Conservation (phyloP, 1,284 basidiomycete species). For the Puccinia coronata region DNA sequence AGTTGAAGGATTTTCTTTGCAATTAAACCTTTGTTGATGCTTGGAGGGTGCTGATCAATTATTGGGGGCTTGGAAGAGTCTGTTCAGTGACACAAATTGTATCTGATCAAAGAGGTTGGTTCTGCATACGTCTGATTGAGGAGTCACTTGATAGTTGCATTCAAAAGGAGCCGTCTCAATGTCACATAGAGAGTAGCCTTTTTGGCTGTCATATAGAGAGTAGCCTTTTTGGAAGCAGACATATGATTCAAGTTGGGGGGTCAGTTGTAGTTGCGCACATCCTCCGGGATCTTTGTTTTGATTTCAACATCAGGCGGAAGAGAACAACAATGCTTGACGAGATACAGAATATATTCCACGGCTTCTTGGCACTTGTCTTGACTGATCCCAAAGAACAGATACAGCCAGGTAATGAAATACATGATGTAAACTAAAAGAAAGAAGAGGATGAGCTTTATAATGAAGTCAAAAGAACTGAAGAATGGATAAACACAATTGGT, state of each 20-base stretch:
- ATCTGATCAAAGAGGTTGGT: neutral
- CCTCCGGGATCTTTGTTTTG: conserved; percentile 8
- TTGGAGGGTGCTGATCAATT: neutral
- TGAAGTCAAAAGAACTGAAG: no score
- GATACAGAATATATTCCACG: neutral
- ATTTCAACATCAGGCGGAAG: neutral
- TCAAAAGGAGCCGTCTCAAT: neutral
- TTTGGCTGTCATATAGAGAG: conserved; percentile 12
- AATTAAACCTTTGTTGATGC: neutral
- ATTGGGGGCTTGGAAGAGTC: neutral
- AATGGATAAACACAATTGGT: neutral
- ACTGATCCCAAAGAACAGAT: conserved; percentile 37
- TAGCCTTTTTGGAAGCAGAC: conserved; percentile 18
- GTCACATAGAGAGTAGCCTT: conserved; percentile 21
- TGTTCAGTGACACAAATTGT: neutral
- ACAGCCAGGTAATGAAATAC: conserved; percentile 19
- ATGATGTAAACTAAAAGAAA: conserved; percentile 1
- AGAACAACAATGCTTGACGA: neutral
- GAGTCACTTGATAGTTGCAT: conserved; percentile 5
- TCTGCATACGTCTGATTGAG: neutral
- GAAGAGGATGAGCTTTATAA: no score
- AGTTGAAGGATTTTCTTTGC: neutral
- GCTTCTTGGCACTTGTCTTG: conserved; percentile 16
- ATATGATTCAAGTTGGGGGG: neutral
- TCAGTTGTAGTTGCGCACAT: conserved; percentile 28